Evolutionary conservation across 139 green algal species (phyloP).

Genomic region (Dunaliella primolecta): DNA sequence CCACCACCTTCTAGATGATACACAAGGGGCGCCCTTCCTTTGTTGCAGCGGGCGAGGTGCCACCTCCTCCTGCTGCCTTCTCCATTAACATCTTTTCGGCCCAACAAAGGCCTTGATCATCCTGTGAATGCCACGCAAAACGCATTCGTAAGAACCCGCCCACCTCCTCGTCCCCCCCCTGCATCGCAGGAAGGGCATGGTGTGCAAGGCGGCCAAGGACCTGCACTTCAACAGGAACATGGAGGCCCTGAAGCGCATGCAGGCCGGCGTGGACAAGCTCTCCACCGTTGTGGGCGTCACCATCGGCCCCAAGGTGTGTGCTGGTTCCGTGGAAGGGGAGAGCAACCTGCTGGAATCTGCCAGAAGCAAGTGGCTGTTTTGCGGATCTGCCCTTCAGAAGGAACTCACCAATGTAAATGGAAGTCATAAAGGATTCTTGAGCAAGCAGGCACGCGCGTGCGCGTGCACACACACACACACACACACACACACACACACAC

Average conservation of each 20-base stretch:
- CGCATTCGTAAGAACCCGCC: no score
- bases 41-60: not conserved
- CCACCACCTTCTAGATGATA: no score
- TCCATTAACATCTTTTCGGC: not conserved
- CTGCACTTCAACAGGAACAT: constrained; percentile 99
- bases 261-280: constrained; percentile 97
- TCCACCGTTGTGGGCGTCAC: constrained; percentile 97
- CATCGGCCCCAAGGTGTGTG: constrained; percentile 92
- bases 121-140: not conserved
- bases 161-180: not conserved
- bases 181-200: constrained; percentile 29
- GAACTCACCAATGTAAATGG: no score
- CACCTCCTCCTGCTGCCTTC: not conserved
- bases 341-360: no score
- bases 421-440: no score
- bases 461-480: no score
- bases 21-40: no score
- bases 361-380: not conserved
- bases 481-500: no score
- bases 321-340: not conserved
- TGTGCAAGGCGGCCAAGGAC: constrained; percentile 86
- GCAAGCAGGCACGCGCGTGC: no score
- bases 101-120: not conserved
- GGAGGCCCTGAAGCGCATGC: constrained; percentile 95
- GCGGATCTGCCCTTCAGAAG: not conserved